A percentile compares a stretch with the other conserved stretches of the same genome.
Evolutionary conservation across 345 rosid species (phyloP).

Genomic region (Euphorbia lathyris): DNA sequence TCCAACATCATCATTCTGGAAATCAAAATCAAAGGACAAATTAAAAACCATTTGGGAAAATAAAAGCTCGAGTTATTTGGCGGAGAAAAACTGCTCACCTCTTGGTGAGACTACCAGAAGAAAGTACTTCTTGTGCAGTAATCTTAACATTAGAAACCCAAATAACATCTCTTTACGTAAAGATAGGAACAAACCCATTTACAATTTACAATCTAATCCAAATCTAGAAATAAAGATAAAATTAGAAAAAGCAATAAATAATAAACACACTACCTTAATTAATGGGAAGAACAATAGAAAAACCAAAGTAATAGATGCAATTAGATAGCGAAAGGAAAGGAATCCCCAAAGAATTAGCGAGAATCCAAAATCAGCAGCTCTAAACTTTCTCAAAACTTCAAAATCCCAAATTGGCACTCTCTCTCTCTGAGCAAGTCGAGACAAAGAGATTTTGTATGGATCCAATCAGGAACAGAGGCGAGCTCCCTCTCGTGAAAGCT

Average conservation of each 20-base stretch:
- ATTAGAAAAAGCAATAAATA: neutral
- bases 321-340: neutral
- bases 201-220: constrained; percentile 17
- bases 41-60: neutral
- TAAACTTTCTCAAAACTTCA: neutral
- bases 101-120: constrained; percentile 94
- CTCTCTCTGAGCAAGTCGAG: neutral
- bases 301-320: no score
- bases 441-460: constrained; percentile 43
- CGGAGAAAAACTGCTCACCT: constrained; percentile 42
- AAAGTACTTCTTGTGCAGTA: constrained; percentile 86
- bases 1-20: constrained; percentile 97
- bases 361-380: constrained; percentile 12
- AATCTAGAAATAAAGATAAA: constrained; percentile 21
- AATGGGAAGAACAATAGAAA: neutral
- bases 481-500: constrained; percentile 39
- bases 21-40: constrained; percentile 22
- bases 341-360: constrained; percentile 30
- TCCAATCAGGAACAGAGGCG: constrained; percentile 50
- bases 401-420: neutral
- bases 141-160: constrained; percentile 89
- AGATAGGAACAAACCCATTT: neutral
- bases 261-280: constrained; percentile 28
- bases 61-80: constrained; percentile 1
- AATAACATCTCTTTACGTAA: constrained; percentile 58